Percentiles rank a stretch among this genome's conserved stretches.
phyloP scores from a whole-genome alignment of 2,329 filamentous ascomycete genomes.

The Rhytidhysteron rufulum region DNA sequence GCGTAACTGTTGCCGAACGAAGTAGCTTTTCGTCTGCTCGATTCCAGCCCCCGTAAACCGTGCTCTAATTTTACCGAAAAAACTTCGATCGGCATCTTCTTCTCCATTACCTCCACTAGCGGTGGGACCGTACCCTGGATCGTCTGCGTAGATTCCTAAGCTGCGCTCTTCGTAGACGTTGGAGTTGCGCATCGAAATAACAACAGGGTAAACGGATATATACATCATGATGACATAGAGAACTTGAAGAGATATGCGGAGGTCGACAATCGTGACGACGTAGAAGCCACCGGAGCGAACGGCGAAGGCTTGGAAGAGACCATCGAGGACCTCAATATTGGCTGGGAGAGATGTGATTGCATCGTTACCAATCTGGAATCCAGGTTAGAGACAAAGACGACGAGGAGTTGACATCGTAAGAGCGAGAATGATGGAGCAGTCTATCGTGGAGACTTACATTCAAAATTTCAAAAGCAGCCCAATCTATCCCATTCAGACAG shows the following conservation, averaged over 20 bases:
- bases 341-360: slow-evolving; percentile 45
- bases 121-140: slow-evolving; percentile 17
- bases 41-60: slow-evolving; percentile 7
- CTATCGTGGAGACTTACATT: slow-evolving; percentile 39
- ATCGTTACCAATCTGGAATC: slow-evolving; percentile 46
- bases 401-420: too few relatives aligned
- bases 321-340: slow-evolving; percentile 50
- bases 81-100: neutral
- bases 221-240: slow-evolving; percentile 65
- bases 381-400: neutral
- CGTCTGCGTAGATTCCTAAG: slow-evolving; percentile 55
- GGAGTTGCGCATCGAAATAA: slow-evolving; percentile 57
- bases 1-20: slow-evolving; percentile 41
- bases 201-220: slow-evolving; percentile 59
- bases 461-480: slow-evolving; percentile 49
- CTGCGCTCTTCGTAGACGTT: slow-evolving; percentile 59
- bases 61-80: slow-evolving; percentile 11
- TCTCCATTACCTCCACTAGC: too few relatives aligned
- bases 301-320: slow-evolving; percentile 57
- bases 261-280: slow-evolving; percentile 46
- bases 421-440: neutral
- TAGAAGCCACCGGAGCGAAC: slow-evolving; percentile 49
- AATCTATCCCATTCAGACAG: slow-evolving; percentile 53
- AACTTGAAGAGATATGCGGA: slow-evolving; percentile 55
- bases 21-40: slow-evolving; percentile 31